These are phyloP conservation scores for Phytopythium chamaehyphon DNA, from an alignment of 352 stramenopile genomes.

Conservation along the genomic window DNA sequence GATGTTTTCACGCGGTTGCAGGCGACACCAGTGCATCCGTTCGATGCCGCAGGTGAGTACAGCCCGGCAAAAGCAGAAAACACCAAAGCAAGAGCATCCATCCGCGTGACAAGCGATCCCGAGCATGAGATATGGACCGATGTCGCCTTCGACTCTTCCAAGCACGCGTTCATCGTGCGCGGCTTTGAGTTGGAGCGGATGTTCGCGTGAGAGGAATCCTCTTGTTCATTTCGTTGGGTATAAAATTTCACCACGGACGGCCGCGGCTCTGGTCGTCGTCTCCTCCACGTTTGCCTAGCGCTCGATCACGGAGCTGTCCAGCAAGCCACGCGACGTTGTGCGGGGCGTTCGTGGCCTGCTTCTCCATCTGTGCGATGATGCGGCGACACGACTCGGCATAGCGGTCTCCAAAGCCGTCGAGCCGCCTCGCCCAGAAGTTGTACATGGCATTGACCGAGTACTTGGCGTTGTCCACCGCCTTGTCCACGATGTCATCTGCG, in stretches of 20 bases:
- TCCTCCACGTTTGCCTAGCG: slow-evolving; percentile 23
- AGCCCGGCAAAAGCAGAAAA: slow-evolving; percentile 1
- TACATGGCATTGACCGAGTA: slow-evolving; percentile 54
- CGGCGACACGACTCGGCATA: slow-evolving; percentile 66
- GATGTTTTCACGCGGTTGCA: slow-evolving; percentile 34
- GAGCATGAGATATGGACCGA: slow-evolving; percentile 28
- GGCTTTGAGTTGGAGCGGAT: slow-evolving; percentile 22
- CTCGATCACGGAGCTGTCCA: slow-evolving; percentile 35
- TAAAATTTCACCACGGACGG: no score
- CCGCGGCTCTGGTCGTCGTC: not conserved
- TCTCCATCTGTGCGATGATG: slow-evolving; percentile 64
- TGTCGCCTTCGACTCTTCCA: slow-evolving; percentile 24
- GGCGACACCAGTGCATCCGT: slow-evolving; percentile 2
- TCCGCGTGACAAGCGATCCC: not conserved
- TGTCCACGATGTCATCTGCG: slow-evolving; percentile 33
- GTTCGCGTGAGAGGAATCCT: no score
- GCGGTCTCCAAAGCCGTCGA: slow-evolving; percentile 59
- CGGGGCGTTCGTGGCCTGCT: slow-evolving; percentile 37
- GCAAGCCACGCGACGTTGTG: slow-evolving; percentile 49
- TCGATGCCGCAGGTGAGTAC: slow-evolving; percentile 7
- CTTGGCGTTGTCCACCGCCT: slow-evolving; percentile 47
- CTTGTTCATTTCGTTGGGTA: no score
- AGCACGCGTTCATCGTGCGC: slow-evolving; percentile 40
- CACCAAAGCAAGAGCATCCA: no score
- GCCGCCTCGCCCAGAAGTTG: slow-evolving; percentile 62